Conservation (phyloP, 2,329 filamentous ascomycete genomes). For the Epichloe coenophiala region DNA sequence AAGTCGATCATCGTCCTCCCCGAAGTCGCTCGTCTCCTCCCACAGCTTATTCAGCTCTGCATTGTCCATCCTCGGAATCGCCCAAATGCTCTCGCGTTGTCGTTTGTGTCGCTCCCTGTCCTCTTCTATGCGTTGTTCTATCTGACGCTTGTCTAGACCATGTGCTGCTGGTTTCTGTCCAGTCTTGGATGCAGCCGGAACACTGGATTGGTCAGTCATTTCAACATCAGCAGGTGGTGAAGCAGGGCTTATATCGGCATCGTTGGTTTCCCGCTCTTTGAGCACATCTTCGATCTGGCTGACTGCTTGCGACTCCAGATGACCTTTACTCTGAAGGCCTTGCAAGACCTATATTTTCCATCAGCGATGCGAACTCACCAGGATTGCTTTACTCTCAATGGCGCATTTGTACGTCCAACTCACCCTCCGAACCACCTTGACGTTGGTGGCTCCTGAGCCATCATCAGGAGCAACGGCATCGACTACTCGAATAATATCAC, state of each 20-base stretch:
- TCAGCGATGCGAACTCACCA: neutral
- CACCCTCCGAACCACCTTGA: slow-evolving; percentile 80
- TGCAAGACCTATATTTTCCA: slow-evolving; percentile 43
- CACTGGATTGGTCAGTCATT: slow-evolving; percentile 27
- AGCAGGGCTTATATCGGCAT: slow-evolving; percentile 38
- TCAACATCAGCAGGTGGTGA: slow-evolving; percentile 33
- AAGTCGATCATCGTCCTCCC: slow-evolving; percentile 71
- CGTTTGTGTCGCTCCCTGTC: slow-evolving; percentile 91
- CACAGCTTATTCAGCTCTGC: slow-evolving; percentile 68
- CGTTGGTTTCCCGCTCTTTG: slow-evolving; percentile 58
- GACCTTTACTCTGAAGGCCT: slow-evolving; percentile 54
- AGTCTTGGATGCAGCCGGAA: slow-evolving; percentile 25
- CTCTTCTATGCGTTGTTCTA: slow-evolving; percentile 94
- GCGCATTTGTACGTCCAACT: slow-evolving; percentile 9
- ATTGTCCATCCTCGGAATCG: slow-evolving; percentile 49
- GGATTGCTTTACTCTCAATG: no score
- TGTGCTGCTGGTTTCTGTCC: slow-evolving; percentile 20
- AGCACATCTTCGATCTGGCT: slow-evolving; percentile 71
- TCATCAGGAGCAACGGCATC: slow-evolving; percentile 83
- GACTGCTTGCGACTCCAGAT: slow-evolving; percentile 63
- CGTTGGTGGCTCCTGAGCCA: slow-evolving; percentile 80
- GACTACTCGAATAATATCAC: slow-evolving; percentile 82
- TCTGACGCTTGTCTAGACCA: slow-evolving; percentile 66
- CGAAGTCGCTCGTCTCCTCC: slow-evolving; percentile 77
- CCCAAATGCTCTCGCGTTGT: slow-evolving; percentile 85